phyloP scores from a whole-genome alignment of 768 basidiomycete genomes.

The Serpula lacrymans region DNA sequence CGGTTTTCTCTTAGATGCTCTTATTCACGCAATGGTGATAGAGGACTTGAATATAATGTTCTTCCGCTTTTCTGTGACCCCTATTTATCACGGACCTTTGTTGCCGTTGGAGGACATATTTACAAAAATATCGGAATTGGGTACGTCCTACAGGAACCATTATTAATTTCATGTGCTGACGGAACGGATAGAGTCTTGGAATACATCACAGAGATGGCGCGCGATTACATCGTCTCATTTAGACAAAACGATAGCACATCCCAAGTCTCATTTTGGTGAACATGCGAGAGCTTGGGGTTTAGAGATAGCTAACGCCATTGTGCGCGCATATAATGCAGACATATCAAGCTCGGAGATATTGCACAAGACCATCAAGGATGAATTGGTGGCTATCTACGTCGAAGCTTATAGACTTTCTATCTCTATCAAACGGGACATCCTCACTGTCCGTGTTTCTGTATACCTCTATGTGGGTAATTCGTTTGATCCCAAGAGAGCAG shows the following conservation, averaged over 20 bases:
- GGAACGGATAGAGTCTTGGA: conserved; percentile 11
- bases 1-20: conserved; percentile 16
- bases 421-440: conserved; percentile 12
- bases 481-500: conserved; percentile 2
- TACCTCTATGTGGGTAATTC: no score
- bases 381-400: conserved; percentile 3
- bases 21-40: conserved; percentile 9
- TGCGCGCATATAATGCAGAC: conserved; percentile 10
- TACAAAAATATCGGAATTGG: no score
- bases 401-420: conserved; percentile 11
- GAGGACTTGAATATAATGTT: conserved; percentile 5
- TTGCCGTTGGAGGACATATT: no score
- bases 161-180: no score
- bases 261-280: background rate
- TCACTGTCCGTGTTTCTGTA: conserved; percentile 13
- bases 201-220: conserved; percentile 13
- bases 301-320: conserved; percentile 1
- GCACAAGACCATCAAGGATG: background rate
- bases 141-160: no score
- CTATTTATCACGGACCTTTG: background rate
- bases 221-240: conserved; percentile 9
- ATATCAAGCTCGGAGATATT: conserved; percentile 6
- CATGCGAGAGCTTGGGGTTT: background rate
- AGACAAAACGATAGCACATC: no score
- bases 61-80: conserved; percentile 2